These are phyloP conservation scores for Ambrosia trifida DNA, from an alignment of 129 eudicot genomes.

Conservation along the genomic window DNA sequence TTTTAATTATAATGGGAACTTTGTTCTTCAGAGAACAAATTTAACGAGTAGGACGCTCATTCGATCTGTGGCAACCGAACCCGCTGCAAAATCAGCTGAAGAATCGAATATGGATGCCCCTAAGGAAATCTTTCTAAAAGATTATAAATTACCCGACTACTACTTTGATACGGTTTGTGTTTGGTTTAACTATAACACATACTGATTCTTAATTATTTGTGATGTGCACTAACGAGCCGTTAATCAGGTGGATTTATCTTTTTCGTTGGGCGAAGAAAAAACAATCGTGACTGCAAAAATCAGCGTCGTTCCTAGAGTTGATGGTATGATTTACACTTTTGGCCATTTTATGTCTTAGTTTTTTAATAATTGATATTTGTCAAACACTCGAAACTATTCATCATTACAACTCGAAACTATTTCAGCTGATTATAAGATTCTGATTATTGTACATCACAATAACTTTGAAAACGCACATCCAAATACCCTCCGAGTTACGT, in stretches of 20 bases:
- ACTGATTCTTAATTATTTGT: background rate
- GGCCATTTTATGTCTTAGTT: background rate
- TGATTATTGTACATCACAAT: background rate
- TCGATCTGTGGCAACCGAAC: slow-evolving; percentile 78
- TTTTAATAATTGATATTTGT: background rate
- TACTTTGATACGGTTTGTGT: slow-evolving; percentile 76
- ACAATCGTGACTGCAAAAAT: slow-evolving; percentile 72
- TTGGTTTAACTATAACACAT: slow-evolving; percentile 6
- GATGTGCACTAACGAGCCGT: slow-evolving; percentile 9
- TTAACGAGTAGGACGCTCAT: slow-evolving; percentile 45
- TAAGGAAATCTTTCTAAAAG: slow-evolving; percentile 86
- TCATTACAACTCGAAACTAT: background rate
- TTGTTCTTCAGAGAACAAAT: slow-evolving; percentile 41
- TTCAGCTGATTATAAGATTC: background rate
- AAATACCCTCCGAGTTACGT: background rate
- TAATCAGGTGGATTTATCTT: slow-evolving; percentile 80
- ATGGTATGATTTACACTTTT: slow-evolving; percentile 49
- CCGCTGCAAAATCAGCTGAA: slow-evolving; percentile 54
- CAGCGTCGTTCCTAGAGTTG: slow-evolving; percentile 58
- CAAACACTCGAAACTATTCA: background rate
- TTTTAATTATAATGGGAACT: background rate
- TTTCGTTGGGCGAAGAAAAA: slow-evolving; percentile 78
- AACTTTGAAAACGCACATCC: background rate
- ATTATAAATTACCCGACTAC: slow-evolving; percentile 88
- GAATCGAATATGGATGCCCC: slow-evolving; percentile 77